Evolutionary conservation across 495 filamentous ascomycete genomes (phyloP).

Genomic region (Neurospora sp.): DNA sequence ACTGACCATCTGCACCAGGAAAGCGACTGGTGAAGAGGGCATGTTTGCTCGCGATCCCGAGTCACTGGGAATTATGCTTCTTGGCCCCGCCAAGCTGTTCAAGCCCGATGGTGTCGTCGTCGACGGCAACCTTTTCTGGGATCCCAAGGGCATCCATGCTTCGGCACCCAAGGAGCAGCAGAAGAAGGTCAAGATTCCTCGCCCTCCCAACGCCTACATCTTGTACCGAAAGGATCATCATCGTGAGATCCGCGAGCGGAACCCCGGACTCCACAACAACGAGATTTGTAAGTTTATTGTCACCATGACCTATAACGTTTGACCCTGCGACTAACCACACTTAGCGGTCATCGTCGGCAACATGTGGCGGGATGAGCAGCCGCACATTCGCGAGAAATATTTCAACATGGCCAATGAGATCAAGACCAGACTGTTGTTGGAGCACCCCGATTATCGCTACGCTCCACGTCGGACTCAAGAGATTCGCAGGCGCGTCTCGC

Average conservation of each 20-base stretch:
- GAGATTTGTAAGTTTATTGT: slow-evolving; percentile 13
- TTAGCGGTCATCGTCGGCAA: slow-evolving; percentile 5
- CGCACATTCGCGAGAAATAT: slow-evolving; percentile 5
- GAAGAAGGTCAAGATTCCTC: slow-evolving; percentile 7
- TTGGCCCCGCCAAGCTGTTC: slow-evolving; percentile 7
- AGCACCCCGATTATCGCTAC: slow-evolving; percentile 9
- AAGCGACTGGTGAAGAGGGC: neutral
- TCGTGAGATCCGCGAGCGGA: slow-evolving; percentile 1
- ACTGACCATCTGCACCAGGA: neutral
- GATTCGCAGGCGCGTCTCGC: neutral
- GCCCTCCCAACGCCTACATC: slow-evolving; percentile 19
- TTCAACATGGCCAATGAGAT: slow-evolving; percentile 10
- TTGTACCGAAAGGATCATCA: slow-evolving; percentile 12
- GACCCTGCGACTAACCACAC: slow-evolving; percentile 2
- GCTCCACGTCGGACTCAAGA: slow-evolving; percentile 4
- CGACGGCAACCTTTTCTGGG: slow-evolving; percentile 3
- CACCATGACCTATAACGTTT: neutral
- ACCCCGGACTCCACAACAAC: slow-evolving; percentile 14
- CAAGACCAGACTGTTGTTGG: slow-evolving; percentile 6
- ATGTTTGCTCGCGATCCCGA: slow-evolving; percentile 1
- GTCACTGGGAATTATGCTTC: slow-evolving; percentile 5
- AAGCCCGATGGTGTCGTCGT: slow-evolving; percentile 1
- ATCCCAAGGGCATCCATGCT: slow-evolving; percentile 1
- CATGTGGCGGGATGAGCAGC: slow-evolving; percentile 5
- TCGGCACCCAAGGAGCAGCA: neutral